Evolutionary conservation across 108 stramenopile genomes (phyloP).

Genomic region (Chaetoceros muelleri): DNA sequence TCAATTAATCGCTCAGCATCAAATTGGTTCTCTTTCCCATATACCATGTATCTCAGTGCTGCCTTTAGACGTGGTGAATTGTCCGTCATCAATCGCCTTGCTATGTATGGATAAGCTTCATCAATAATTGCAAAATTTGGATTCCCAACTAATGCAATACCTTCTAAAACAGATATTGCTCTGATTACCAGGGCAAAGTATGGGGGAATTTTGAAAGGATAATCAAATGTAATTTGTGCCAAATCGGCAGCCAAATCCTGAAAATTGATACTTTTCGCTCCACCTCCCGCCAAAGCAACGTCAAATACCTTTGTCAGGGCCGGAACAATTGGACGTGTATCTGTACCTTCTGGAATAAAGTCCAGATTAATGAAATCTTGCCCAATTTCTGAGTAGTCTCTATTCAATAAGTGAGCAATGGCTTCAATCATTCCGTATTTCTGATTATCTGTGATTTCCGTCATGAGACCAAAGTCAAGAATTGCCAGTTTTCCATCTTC

Average conservation of each 20-base stretch:
- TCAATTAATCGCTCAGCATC: conserved; percentile 92
- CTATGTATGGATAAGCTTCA: conserved; percentile 93
- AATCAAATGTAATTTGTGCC: conserved; percentile 90
- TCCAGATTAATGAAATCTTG: conserved; percentile 91
- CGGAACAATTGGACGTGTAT: conserved; percentile 86
- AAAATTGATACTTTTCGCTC: conserved; percentile 92
- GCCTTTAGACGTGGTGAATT: conserved; percentile 70
- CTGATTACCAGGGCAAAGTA: conserved; percentile 92
- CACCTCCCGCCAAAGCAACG: conserved; percentile 91
- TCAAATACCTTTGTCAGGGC: conserved; percentile 90
- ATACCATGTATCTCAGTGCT: conserved; percentile 89
- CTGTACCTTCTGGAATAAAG: conserved; percentile 85
- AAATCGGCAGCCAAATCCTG: conserved; percentile 87
- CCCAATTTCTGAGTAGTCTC: conserved; percentile 88
- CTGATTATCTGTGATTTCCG: conserved; percentile 87
- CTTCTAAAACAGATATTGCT: conserved; percentile 88
- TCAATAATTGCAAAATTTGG: conserved; percentile 91
- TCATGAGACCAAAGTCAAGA: conserved; percentile 95
- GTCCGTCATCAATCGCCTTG: conserved; percentile 83
- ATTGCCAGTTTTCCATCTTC: conserved; percentile 85
- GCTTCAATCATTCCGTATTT: conserved; percentile 95
- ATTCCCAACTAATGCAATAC: conserved; percentile 91
- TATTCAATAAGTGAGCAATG: conserved; percentile 86
- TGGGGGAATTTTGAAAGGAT: conserved; percentile 81
- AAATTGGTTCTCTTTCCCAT: conserved; percentile 79